phyloP scores from a whole-genome alignment of 306 rosid genomes.

The Cicer cuneatum region DNA sequence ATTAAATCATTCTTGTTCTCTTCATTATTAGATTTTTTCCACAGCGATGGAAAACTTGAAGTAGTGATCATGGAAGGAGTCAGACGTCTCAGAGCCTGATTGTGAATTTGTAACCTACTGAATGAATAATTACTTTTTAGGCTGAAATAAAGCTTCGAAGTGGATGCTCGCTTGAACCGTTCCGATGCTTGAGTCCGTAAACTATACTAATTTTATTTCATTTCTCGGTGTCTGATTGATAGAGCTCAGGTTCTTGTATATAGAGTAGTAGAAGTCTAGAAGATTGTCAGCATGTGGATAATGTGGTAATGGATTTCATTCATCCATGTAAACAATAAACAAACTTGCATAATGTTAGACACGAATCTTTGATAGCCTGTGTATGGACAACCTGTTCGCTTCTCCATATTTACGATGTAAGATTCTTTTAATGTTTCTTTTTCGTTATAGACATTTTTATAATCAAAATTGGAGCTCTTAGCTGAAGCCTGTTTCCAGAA shows the following conservation, averaged over 20 bases:
- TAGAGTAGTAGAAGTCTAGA: conserved; percentile 1
- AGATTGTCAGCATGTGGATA: conserved; percentile 17
- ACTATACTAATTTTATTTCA: neutral
- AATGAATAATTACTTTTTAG: conserved; percentile 24
- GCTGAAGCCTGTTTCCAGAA: conserved; percentile 7
- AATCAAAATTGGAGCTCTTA: neutral
- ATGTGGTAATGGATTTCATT: neutral
- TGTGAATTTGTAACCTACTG: conserved; percentile 32
- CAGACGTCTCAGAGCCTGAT: conserved; percentile 6
- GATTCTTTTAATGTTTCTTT: neutral
- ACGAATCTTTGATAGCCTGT: neutral
- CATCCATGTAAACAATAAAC: neutral
- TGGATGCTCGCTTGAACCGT: conserved; percentile 23
- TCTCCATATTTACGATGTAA: neutral
- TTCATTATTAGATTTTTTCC: conserved; percentile 51
- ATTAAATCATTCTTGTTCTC: conserved; percentile 25
- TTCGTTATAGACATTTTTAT: neutral
- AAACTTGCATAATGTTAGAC: neutral
- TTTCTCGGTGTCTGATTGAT: conserved; percentile 29
- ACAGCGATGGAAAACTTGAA: conserved; percentile 57
- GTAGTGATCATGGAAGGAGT: conserved; percentile 45
- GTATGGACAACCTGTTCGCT: neutral
- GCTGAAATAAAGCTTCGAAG: conserved; percentile 25
- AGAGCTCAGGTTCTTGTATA: conserved; percentile 38
- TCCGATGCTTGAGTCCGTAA: conserved; percentile 9